Percentiles rank a stretch among this genome's conserved stretches.
phyloP scores from a whole-genome alignment of 371 early-diverging fungal genomes.

The Mucor sp. region DNA sequence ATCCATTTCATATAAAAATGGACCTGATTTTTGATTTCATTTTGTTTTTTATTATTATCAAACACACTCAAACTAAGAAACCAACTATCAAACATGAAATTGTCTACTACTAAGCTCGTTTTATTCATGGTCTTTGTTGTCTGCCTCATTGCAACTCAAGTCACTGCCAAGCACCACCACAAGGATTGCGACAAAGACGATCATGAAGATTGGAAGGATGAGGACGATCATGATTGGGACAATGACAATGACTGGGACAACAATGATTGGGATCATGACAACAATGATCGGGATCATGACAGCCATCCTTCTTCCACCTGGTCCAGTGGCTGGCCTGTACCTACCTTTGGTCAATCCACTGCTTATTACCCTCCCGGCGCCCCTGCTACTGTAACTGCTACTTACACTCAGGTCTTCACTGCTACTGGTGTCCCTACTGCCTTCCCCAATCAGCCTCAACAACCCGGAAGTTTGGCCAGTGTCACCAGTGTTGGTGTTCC shows the following conservation, averaged over 20 bases:
- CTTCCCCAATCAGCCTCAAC: background rate
- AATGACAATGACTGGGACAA: background rate
- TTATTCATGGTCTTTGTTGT: background rate
- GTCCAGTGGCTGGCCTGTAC: background rate
- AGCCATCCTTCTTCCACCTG: background rate
- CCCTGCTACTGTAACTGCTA: background rate
- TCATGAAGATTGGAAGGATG: constrained; percentile 5
- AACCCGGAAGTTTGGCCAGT: background rate
- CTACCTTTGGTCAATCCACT: background rate
- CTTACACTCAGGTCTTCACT: constrained; percentile 1
- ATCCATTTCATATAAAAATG: background rate
- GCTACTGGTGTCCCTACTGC: background rate
- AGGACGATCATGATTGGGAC: background rate
- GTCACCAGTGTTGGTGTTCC: background rate
- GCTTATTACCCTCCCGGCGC: background rate
- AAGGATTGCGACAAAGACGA: background rate
- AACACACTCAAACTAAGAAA: background rate
- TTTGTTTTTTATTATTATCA: background rate
- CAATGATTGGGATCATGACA: background rate
- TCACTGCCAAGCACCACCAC: constrained; percentile 4
- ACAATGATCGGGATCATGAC: background rate
- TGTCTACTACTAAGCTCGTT: constrained; percentile 4
- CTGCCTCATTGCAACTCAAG: background rate
- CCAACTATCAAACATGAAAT: constrained; percentile 1
- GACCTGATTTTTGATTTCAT: background rate